A percentile compares a stretch with the other conserved stretches of the same genome.
Evolutionary conservation across 1,139 yeast species (phyloP).

Genomic region (Pichia sp.): DNA sequence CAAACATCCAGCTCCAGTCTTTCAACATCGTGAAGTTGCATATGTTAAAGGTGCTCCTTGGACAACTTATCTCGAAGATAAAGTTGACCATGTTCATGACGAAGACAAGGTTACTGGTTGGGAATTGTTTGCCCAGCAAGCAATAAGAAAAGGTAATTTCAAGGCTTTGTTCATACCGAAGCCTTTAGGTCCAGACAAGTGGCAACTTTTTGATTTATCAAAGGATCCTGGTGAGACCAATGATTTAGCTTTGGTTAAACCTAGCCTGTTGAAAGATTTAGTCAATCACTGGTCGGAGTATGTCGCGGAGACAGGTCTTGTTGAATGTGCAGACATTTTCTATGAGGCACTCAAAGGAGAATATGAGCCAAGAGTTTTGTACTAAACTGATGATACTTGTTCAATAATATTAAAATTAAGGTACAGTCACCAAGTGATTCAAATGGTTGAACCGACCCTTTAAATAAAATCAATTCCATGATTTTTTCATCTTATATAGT

Average conservation of each 20-base stretch:
- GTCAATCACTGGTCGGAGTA: slow-evolving; percentile 49
- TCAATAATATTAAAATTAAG: not conserved
- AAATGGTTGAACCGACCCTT: no score
- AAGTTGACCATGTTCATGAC: slow-evolving; percentile 35
- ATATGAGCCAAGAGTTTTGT: slow-evolving; percentile 8
- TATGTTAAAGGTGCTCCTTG: slow-evolving; percentile 43
- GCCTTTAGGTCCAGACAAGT: slow-evolving; percentile 46
- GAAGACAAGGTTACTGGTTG: slow-evolving; percentile 52
- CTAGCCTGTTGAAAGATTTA: slow-evolving; percentile 38
- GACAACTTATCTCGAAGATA: slow-evolving; percentile 33
- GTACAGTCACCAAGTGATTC: no score
- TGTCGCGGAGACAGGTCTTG: slow-evolving; percentile 52
- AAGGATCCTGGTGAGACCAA: slow-evolving; percentile 43
- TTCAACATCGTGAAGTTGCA: slow-evolving; percentile 38
- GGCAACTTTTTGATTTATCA: slow-evolving; percentile 47
- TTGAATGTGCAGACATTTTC: slow-evolving; percentile 31
- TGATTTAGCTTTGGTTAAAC: slow-evolving; percentile 37
- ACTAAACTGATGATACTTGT: not conserved
- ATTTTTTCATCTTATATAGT: no score
- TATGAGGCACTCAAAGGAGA: slow-evolving; percentile 11
- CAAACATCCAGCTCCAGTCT: slow-evolving; percentile 40
- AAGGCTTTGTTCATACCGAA: slow-evolving; percentile 48
- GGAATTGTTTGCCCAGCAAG: slow-evolving; percentile 56
- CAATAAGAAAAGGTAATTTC: slow-evolving; percentile 47
- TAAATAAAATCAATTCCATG: no score